Percentiles rank a stretch among this genome's conserved stretches.
phyloP scores from a whole-genome alignment of 2,329 filamentous ascomycete genomes.

The Waltergamsia citrina region DNA sequence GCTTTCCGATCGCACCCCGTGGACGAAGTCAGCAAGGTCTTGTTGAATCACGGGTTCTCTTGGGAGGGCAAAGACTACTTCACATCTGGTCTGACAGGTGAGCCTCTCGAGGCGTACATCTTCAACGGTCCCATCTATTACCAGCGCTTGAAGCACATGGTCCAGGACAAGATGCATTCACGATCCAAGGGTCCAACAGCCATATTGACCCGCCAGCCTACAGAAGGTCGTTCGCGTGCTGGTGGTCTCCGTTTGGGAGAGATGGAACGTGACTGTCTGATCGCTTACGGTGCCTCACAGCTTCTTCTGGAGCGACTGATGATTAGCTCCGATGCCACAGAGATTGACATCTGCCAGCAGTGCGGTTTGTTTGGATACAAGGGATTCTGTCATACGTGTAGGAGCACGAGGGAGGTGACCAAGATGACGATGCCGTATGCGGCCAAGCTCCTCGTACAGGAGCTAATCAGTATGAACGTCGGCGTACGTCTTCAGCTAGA shows the following conservation, averaged over 20 bases:
- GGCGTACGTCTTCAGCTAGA: constrained; percentile 81
- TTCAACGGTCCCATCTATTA: constrained; percentile 99
- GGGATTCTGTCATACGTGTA: constrained; percentile 90
- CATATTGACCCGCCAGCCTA: constrained; percentile 89
- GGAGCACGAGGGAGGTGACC: constrained; percentile 73
- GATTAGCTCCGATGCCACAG: constrained; percentile 83
- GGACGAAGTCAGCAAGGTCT: constrained; percentile 77
- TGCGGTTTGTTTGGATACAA: constrained; percentile 95
- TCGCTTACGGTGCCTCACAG: constrained; percentile 92
- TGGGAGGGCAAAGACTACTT: constrained; percentile 98
- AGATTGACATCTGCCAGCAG: constrained; percentile 86
- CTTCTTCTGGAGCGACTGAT: constrained; percentile 87
- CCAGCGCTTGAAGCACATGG: constrained; percentile 99
- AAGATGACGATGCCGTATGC: constrained; percentile 97
- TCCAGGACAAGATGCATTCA: constrained; percentile 99
- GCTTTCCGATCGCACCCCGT: constrained; percentile 75
- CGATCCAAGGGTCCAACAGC: constrained; percentile 83
- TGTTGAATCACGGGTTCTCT: constrained; percentile 83
- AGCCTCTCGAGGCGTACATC: constrained; percentile 88
- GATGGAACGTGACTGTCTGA: constrained; percentile 98
- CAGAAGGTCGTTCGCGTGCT: constrained; percentile 86
- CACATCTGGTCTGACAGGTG: constrained; percentile 89
- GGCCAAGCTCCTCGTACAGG: constrained; percentile 90
- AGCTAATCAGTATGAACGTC: constrained; percentile 98
- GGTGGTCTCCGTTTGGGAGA: constrained; percentile 90